Percentiles rank a stretch among this genome's conserved stretches.
Evolutionary conservation across 345 rosid genomes (phyloP).

Genomic region (Linum usitatissimum): DNA sequence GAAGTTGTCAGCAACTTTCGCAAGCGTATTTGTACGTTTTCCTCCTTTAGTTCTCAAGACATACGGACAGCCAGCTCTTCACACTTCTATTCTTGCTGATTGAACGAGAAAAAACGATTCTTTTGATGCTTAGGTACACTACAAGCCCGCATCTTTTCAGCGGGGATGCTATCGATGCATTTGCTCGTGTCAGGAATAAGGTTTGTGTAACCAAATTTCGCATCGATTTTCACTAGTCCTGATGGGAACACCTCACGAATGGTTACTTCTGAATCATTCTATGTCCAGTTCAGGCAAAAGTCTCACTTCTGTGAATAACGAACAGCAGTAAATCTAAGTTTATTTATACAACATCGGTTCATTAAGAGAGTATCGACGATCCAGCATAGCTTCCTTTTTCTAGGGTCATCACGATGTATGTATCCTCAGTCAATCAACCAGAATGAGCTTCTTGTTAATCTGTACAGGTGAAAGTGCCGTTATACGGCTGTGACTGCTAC

Average conservation of each 20-base stretch:
- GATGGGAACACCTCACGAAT: too few species aligned
- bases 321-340: too few species aligned
- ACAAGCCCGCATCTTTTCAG: constrained; percentile 92
- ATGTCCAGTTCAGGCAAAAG: too few species aligned
- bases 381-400: too few species aligned
- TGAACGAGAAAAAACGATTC: constrained; percentile 3
- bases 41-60: too few species aligned
- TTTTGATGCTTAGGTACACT: constrained; percentile 49
- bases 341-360: too few species aligned
- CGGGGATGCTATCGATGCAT: constrained; percentile 73
- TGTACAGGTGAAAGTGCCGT: constrained; percentile 71
- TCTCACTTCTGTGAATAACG: too few species aligned
- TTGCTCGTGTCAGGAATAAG: constrained; percentile 73
- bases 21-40: constrained; percentile 75
- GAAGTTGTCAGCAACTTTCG: constrained; percentile 52
- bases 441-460: not conserved
- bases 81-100: not conserved
- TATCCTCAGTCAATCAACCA: not conserved
- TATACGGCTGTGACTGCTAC: constrained; percentile 97
- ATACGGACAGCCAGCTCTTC: not conserved
- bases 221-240: not conserved
- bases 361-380: too few species aligned
- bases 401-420: too few species aligned
- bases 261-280: too few species aligned
- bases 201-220: constrained; percentile 24